Evolutionary conservation across 192 early-diverging fungal genomes (phyloP), one percentile per base, ranked within the genome.

Genomic region (Podila minutissima): DNA sequence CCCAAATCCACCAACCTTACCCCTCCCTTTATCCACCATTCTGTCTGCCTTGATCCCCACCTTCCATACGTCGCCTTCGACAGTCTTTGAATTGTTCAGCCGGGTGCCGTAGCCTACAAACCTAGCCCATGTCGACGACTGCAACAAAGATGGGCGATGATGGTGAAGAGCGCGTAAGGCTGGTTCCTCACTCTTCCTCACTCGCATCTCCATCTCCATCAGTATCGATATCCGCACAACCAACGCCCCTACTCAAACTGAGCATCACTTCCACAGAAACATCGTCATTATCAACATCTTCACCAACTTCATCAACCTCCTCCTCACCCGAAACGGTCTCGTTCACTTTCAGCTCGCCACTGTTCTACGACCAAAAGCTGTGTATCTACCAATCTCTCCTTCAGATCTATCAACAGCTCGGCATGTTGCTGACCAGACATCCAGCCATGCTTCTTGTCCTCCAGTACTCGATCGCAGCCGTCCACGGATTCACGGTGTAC

Each of bases 291-390:
- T 67, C 59, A 8, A 35, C 61, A 9, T 66, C 69, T 1, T 72
- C 75, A 7, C 69, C 75, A 5, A 79, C 69, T 1, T 46, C 62
- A 15, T 69, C 67, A 22, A 55, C 59, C 48, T 59, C 62, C 48
- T 26, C 2, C 41, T 46, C 41, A 17, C 41, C 41, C n/a, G 63
- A 79, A 4, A 29, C 51, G 22, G 76, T 81, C 31, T 65, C 76
- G 5, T 73, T 81, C 33, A 73, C 65, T 2, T 81, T 81, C 28
- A 65, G 70, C 28, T 81, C 76, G 6, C 76, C 70, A 1, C 55
- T 81, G 19, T 81, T 81, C 22, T 73, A 81, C 57, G 71, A 81
- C 62, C 76, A 81, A 69, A 67, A 81, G 26, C 71, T 73, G 7
- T 72, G 58, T 31, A 72, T 81, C 41, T 73, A 81, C 26, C 65